Percentiles rank a stretch among this genome's conserved stretches.
Evolutionary conservation across 148 eudicot genomes (phyloP).

Genomic region (Rhododendron griersonianum): DNA sequence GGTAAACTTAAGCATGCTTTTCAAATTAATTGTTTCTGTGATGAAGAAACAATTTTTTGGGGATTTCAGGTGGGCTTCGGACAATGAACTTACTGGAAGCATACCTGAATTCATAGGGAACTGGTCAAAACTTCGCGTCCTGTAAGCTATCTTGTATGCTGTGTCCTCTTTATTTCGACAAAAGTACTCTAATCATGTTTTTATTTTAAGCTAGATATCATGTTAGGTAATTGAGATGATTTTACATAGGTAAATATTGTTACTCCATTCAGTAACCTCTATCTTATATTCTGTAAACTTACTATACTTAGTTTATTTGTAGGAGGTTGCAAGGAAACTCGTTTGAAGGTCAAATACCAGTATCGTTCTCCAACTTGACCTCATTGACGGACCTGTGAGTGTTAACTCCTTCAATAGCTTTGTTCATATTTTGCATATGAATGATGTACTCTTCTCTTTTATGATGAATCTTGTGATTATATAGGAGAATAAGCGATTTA

Average conservation of each 20-base stretch:
- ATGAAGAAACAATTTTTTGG: constrained; percentile 1
- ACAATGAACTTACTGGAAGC: constrained; percentile 51
- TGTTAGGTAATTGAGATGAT: not conserved
- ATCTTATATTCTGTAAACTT: not conserved
- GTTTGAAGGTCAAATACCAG: constrained; percentile 62
- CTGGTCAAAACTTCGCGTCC: not conserved
- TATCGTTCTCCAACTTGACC: constrained; percentile 39
- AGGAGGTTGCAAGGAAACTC: constrained; percentile 69
- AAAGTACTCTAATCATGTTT: not conserved
- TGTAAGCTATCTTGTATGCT: constrained; percentile 25
- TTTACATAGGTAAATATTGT: not conserved
- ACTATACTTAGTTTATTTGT: constrained; percentile 5
- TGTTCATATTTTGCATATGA: not conserved
- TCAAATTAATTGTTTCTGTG: not conserved
- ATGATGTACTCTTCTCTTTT: not conserved
- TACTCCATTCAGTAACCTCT: not conserved
- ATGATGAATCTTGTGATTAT: not conserved
- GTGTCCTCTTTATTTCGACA: not conserved
- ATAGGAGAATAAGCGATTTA: constrained; percentile 75
- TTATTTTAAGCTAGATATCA: not conserved
- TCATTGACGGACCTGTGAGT: constrained; percentile 52
- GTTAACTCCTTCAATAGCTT: not conserved
- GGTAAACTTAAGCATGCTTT: not conserved
- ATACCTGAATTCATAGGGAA: constrained; percentile 68
- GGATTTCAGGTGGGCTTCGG: constrained; percentile 72